A percentile compares a stretch with the other conserved stretches of the same genome.
phyloP scores from a whole-genome alignment of 495 filamentous ascomycete species.

The Talaromyces proteolyticus region DNA sequence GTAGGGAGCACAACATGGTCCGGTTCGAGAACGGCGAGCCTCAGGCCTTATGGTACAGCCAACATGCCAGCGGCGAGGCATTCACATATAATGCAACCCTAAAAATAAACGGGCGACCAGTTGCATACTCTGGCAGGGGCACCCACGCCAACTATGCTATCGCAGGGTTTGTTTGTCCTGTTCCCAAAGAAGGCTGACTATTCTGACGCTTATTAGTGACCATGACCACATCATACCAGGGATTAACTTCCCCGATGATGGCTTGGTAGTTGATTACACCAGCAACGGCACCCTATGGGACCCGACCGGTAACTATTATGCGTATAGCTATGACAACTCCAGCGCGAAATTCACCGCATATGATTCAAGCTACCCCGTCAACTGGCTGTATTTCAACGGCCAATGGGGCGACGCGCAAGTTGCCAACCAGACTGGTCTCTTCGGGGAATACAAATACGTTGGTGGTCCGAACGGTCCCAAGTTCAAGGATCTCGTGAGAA shows the following conservation, averaged over 20 bases:
- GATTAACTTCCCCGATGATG: constrained; percentile 53
- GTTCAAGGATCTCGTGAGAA: constrained; percentile 44
- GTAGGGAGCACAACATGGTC: constrained; percentile 62
- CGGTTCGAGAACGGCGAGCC: constrained; percentile 56
- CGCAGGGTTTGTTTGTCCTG: constrained; percentile 26
- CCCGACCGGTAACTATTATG: constrained; percentile 42
- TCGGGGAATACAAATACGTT: constrained; percentile 42
- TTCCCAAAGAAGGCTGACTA: neutral
- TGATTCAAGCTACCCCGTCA: constrained; percentile 30
- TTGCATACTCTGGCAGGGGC: constrained; percentile 49
- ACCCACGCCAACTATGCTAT: constrained; percentile 57
- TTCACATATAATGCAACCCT: constrained; percentile 52
- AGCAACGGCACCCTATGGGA: constrained; percentile 51
- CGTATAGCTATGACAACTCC: constrained; percentile 38
- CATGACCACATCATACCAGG: constrained; percentile 61
- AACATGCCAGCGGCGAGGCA: constrained; percentile 57
- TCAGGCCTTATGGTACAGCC: constrained; percentile 55
- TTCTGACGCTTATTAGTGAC: constrained; percentile 19
- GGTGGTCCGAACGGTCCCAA: constrained; percentile 51
- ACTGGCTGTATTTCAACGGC: constrained; percentile 48
- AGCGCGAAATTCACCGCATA: constrained; percentile 37
- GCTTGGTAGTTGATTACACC: constrained; percentile 57
- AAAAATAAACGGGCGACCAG: constrained; percentile 45
- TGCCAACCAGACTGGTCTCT: constrained; percentile 41
- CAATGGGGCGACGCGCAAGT: constrained; percentile 55